phyloP scores from a whole-genome alignment of 1,139 yeast species.

The Lodderomyces elongisporus region DNA sequence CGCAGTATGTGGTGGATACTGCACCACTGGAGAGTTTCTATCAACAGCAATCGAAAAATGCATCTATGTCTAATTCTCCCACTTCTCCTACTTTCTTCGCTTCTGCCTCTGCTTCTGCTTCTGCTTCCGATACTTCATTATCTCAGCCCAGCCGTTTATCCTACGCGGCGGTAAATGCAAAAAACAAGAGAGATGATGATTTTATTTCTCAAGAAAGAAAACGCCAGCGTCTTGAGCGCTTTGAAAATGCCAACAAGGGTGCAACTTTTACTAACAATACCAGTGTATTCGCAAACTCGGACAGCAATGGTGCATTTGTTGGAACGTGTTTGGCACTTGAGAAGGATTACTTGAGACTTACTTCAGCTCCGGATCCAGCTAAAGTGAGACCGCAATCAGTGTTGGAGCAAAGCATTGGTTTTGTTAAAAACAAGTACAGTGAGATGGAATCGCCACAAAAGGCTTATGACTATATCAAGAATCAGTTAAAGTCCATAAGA shows the following conservation, averaged over 20 bases:
- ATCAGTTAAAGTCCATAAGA: conserved; percentile 85
- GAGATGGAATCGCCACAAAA: conserved; percentile 33
- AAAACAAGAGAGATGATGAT: conserved; percentile 10
- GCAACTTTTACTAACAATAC: conserved; percentile 2
- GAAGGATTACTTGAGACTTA: conserved; percentile 73
- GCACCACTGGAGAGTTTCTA: too few relatives aligned
- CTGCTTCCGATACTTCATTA: not conserved
- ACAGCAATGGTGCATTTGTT: conserved; percentile 18
- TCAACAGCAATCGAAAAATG: too few relatives aligned
- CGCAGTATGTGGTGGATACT: too few relatives aligned
- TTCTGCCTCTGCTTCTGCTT: too few relatives aligned
- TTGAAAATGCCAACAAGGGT: conserved; percentile 16
- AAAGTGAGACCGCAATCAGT: conserved; percentile 70
- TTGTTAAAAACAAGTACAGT: conserved; percentile 51
- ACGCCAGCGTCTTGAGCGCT: conserved; percentile 48
- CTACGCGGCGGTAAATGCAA: conserved; percentile 3
- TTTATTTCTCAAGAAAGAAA: conserved; percentile 37
- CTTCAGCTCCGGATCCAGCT: conserved; percentile 88
- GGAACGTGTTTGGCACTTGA: conserved; percentile 68
- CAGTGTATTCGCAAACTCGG: conserved; percentile 5
- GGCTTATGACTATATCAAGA: conserved; percentile 70
- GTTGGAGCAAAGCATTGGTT: conserved; percentile 52
- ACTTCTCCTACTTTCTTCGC: too few relatives aligned
- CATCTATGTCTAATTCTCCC: too few relatives aligned
- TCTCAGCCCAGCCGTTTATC: not conserved